Base-by-base conservation (phyloP, 257 asterid genomes). In the Mentha longifolia region DNA sequence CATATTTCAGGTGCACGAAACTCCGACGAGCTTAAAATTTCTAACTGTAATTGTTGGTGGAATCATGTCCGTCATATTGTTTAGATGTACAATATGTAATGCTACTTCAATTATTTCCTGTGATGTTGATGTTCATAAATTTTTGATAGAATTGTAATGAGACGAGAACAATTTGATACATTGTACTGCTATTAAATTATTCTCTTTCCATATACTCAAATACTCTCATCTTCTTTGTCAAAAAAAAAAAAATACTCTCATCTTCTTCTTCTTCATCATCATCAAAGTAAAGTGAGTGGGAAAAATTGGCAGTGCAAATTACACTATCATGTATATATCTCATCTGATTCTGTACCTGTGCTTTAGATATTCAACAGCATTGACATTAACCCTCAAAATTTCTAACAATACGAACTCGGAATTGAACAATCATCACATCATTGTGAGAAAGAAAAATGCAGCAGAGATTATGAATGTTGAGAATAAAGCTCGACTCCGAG, bases 71-170 rank as follows among this genome's bases (percentile, higher is more conserved):
- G 65, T 65, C 59, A 65, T 68, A 45, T 65, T 50, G 13, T 59
- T 12, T 37, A 59, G 66, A 22, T 43, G 64, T 63, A 37, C 51
- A 41, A 59, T 64, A 20, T 65, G 68, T 65, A 68, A 15, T 30
- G 17, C 33, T 55, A 7, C 77, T 35, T 7, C 6, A 35, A 1
- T 65, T 52, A 33, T 72, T 54, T 62, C 77, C 52, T 61, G 47
- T 65, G 61, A 39, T 68, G 58, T 43, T 74, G 83, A 80, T 76
- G 85, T 80, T 75, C 80, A 82, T 81, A 77, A 76, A 42, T 75
- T 82, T 74, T 83, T 4, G 52, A 41, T 72, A 77, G 71, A 58
- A 65, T 45, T 73, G 74, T 47, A 61, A 54, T 58, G 64, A 51
- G 59, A 79, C 37, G 22, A 68, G 51, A 43, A 78, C 63, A 66